phyloP scores from a whole-genome alignment of 1,139 yeast species.

The Pneumocystis canis region DNA sequence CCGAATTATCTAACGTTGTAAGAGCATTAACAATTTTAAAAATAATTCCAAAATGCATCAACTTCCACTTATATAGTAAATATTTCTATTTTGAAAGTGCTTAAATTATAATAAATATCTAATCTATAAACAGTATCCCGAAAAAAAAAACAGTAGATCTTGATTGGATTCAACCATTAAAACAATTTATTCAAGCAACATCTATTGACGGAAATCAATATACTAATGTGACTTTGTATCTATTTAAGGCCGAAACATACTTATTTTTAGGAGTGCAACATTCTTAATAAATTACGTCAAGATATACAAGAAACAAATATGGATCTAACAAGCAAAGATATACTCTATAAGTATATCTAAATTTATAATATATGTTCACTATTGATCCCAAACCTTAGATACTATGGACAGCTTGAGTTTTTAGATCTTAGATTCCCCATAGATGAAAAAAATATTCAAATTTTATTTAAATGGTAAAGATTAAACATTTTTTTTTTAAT shows the following conservation, averaged over 20 bases:
- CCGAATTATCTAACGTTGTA: background rate
- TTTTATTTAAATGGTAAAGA: slow-evolving; percentile 34
- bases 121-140: slow-evolving; percentile 22
- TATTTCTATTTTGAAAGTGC: background rate
- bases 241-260: slow-evolving; percentile 28
- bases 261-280: slow-evolving; percentile 52
- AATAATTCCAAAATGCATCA: background rate
- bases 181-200: slow-evolving; percentile 41
- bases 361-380: background rate
- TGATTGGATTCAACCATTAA: slow-evolving; percentile 55
- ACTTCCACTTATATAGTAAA: background rate
- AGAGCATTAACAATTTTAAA: background rate
- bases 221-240: slow-evolving; percentile 28
- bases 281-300: slow-evolving; percentile 41
- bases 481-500: slow-evolving; percentile 41
- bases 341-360: background rate
- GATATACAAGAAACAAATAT: slow-evolving; percentile 50
- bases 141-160: slow-evolving; percentile 43
- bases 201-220: slow-evolving; percentile 53
- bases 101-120: background rate
- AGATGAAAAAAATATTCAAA: slow-evolving; percentile 13
- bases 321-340: slow-evolving; percentile 32
- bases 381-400: slow-evolving; percentile 24
- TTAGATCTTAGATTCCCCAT: slow-evolving; percentile 64
- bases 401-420: slow-evolving; percentile 71